Evolutionary conservation across 768 basidiomycete genomes (phyloP), one percentile per base, ranked within the genome.

Genomic region (Leccinum broughii): DNA sequence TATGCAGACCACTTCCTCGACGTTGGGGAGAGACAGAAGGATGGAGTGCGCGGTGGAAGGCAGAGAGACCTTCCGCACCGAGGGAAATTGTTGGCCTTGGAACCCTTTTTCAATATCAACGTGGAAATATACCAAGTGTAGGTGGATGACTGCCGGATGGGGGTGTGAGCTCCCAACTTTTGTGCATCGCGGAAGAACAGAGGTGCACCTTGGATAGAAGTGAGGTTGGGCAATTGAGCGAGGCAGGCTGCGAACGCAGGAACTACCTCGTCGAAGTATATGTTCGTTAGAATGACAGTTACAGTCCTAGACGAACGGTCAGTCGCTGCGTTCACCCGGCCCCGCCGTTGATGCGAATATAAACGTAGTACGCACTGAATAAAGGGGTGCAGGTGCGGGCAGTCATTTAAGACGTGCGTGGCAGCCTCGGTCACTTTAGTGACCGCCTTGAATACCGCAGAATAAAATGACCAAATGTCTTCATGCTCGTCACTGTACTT

Each of bases 61-160:
- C 4, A 65, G 48, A 15, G 24, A 32, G 24, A 63, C 59, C 28
- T 24, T 68, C 50, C 50, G 55, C 7, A 61, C 62, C 0, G 59
- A 55, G 2, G 60, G 60, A 49, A 68, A 61, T 58, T 6, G 54
- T 50, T 46, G 49, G 2, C 61, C 59, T 37, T 46, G 35, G 14
- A 70, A 62, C 24, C n/a, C 54, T 4, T 60, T 49, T 46, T 63
- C 59, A 41, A 70, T 60, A 2, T 2, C 24, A 34, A 1, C 44
- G 5, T 32, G 41, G 4, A 44, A 1, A 44, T 44, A 20, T 2
- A 44, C 9, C n/a, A 9, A 35, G 20, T 54, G 49, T 0, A 57
- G 35, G 20, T 37, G 14, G 9, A 37, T 37, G 22, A 54, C 52
- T 54, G 15, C 9, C 13, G 13, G 17, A 51, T 28, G 3, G 15